phyloP scores from a whole-genome alignment of 129 eudicot species.

The Apium graveolens region DNA sequence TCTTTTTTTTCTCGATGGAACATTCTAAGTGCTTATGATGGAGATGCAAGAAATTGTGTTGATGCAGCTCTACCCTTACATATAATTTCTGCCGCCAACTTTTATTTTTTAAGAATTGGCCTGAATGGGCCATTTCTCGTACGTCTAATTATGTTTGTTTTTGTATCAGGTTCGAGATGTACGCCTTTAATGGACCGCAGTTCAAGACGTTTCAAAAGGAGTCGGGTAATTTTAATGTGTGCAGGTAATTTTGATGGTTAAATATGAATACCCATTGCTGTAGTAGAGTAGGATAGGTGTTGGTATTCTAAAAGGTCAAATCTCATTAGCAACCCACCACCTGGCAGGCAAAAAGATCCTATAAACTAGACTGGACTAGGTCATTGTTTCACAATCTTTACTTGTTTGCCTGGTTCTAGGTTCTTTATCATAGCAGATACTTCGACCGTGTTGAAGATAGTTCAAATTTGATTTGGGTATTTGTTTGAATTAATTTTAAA shows the following conservation, averaged over 20 bases:
- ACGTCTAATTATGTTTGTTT: not conserved
- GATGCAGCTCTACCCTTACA: not conserved
- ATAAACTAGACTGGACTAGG: not conserved
- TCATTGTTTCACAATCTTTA: not conserved
- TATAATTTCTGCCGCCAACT: not conserved
- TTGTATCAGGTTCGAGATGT: conserved; percentile 72
- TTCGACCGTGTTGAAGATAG: no score
- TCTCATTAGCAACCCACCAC: not conserved
- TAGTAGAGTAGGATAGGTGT: not conserved
- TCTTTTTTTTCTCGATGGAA: not conserved
- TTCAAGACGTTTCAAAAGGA: conserved; percentile 81
- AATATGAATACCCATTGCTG: not conserved
- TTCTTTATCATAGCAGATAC: not conserved
- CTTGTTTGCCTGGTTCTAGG: not conserved
- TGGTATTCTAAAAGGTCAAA: not conserved
- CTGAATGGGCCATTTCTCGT: not conserved
- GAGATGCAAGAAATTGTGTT: not conserved
- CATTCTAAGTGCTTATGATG: not conserved
- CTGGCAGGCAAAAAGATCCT: not conserved
- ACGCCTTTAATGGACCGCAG: conserved; percentile 81
- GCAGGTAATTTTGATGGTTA: conserved; percentile 3
- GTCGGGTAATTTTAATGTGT: conserved; percentile 51
- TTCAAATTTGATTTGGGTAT: no score
- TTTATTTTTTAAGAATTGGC: not conserved
- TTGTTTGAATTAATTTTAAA: no score